Conservation (phyloP, 305 asterid genomes). For the Fraxinus angustifolia region DNA sequence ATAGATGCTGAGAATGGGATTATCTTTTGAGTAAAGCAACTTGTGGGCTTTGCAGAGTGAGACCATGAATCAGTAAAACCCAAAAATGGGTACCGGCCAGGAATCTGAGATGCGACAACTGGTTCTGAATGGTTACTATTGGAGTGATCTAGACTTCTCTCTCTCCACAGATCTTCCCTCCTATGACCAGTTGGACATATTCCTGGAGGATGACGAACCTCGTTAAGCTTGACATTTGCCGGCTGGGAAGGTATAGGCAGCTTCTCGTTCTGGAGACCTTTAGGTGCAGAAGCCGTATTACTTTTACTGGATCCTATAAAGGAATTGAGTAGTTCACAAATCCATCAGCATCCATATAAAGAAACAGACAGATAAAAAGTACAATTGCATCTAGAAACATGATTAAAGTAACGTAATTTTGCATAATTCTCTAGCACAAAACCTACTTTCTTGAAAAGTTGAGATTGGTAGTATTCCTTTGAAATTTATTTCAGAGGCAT, state of each 20-base stretch:
- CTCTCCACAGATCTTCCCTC: slow-evolving; percentile 47
- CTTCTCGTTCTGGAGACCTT: slow-evolving; percentile 45
- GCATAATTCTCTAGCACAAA: background rate
- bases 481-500: background rate
- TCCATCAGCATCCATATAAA: background rate
- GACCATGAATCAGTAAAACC: slow-evolving; percentile 44
- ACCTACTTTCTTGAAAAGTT: background rate
- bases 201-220: slow-evolving; percentile 31
- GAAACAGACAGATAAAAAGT: background rate
- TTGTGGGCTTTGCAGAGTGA: slow-evolving; percentile 47
- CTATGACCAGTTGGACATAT: slow-evolving; percentile 31
- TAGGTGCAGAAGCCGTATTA: slow-evolving; percentile 32
- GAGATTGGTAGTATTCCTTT: background rate
- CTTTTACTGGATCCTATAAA: slow-evolving; percentile 46
- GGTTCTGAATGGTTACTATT: slow-evolving; percentile 39
- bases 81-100: slow-evolving; percentile 42
- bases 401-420: background rate
- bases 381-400: background rate
- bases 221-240: slow-evolving; percentile 36
- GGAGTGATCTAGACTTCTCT: slow-evolving; percentile 33
- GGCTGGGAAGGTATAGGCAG: slow-evolving; percentile 35
- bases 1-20: slow-evolving; percentile 41
- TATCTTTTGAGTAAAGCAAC: slow-evolving; percentile 49
- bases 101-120: slow-evolving; percentile 38
- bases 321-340: slow-evolving; percentile 20